A percentile compares a stretch with the other conserved stretches of the same genome.
Evolutionary conservation across 2,329 filamentous ascomycete species (phyloP).

Genomic region (Diplocarpon mali): DNA sequence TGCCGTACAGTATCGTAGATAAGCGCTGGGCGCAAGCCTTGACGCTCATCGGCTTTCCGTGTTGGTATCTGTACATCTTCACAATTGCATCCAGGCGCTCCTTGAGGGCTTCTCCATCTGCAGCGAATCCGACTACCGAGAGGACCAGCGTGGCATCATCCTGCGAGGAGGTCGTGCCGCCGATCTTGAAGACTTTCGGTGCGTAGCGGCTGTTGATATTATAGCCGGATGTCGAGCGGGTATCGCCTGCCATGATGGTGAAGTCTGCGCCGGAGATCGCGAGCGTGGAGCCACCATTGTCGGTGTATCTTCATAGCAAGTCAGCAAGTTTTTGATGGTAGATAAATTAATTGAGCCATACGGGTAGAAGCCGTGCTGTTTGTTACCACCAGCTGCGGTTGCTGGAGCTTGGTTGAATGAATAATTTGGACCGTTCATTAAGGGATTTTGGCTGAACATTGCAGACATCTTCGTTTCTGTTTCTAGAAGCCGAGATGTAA

Average conservation of each 20-base stretch:
- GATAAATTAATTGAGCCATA: constrained; percentile 35
- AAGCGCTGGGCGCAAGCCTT: constrained; percentile 90
- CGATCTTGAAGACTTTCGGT: constrained; percentile 96
- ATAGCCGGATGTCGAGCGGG: constrained; percentile 89
- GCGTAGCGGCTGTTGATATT: constrained; percentile 96
- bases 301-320: constrained; percentile 62
- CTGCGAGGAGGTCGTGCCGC: constrained; percentile 77
- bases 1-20: constrained; percentile 90
- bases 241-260: constrained; percentile 94
- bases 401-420: constrained; percentile 52
- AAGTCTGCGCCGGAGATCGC: constrained; percentile 92
- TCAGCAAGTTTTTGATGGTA: constrained; percentile 4
- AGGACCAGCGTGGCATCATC: constrained; percentile 78
- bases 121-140: constrained; percentile 90
- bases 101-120: constrained; percentile 86
- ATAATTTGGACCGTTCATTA: constrained; percentile 60
- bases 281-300: constrained; percentile 94
- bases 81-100: constrained; percentile 89
- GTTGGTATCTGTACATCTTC: constrained; percentile 98
- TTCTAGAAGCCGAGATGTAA: constrained; percentile 2
- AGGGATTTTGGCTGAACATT: constrained; percentile 60
- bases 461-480: constrained; percentile 40
- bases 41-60: constrained; percentile 92
- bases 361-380: constrained; percentile 87
- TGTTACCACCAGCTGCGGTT: constrained; percentile 40